These are phyloP conservation scores for Cucurbita pepo DNA, from an alignment of 306 rosid genomes.

Conservation along the genomic window DNA sequence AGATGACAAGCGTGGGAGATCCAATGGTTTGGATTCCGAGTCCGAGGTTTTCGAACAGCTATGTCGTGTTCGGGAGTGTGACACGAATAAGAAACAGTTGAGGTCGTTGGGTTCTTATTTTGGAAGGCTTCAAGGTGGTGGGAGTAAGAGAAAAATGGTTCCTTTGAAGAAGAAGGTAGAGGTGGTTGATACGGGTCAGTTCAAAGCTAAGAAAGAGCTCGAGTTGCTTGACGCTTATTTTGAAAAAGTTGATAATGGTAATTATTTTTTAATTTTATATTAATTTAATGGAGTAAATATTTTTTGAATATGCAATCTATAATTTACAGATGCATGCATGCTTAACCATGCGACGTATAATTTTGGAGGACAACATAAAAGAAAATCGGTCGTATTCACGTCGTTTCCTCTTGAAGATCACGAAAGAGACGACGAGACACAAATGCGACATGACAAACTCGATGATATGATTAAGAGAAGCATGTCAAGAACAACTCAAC, in stretches of 20 bases:
- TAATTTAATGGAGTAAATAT: neutral
- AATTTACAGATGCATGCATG: slow-evolving; percentile 20
- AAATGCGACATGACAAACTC: slow-evolving; percentile 10
- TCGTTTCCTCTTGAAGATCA: slow-evolving; percentile 7
- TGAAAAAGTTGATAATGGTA: slow-evolving; percentile 45
- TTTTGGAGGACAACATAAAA: slow-evolving; percentile 21
- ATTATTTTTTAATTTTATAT: neutral
- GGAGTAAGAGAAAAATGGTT: slow-evolving; percentile 9
- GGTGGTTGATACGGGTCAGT: slow-evolving; percentile 11
- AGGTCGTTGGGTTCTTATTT: slow-evolving; percentile 52
- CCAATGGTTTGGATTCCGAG: neutral
- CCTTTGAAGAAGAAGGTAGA: slow-evolving; percentile 15
- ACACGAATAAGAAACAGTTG: slow-evolving; percentile 31
- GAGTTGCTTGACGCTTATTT: slow-evolving; percentile 55
- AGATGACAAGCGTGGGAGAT: neutral
- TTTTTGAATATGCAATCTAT: neutral
- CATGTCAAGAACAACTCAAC: slow-evolving; percentile 11
- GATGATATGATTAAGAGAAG: slow-evolving; percentile 7
- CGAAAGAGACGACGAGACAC: slow-evolving; percentile 5
- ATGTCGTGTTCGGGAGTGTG: neutral
- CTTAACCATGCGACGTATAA: slow-evolving; percentile 8
- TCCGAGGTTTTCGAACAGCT: neutral
- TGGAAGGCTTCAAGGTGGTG: slow-evolving; percentile 30
- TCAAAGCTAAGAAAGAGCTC: slow-evolving; percentile 26
- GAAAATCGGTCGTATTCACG: slow-evolving; percentile 6